These are phyloP conservation scores for Colletotrichum theobromicola DNA, from an alignment of 2,329 filamentous ascomycete genomes.

Conservation along the genomic window DNA sequence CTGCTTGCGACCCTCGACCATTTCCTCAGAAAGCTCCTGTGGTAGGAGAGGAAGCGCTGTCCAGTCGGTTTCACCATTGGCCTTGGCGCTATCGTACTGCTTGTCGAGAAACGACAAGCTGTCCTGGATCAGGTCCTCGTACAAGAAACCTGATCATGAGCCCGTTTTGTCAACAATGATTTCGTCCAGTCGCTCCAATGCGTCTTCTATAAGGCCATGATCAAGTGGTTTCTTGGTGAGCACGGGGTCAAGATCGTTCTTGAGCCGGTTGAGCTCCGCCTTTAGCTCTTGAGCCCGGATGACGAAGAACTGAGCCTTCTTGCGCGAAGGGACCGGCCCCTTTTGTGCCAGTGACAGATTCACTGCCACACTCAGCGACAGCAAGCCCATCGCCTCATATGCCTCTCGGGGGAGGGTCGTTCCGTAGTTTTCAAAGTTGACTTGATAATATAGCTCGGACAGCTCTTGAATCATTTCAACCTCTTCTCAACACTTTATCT, in stretches of 20 bases:
- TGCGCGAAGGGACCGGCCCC: constrained; percentile 40
- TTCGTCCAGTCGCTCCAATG: constrained; percentile 39
- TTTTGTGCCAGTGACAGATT: constrained; percentile 31
- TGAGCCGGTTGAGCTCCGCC: constrained; percentile 42
- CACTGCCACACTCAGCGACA: constrained; percentile 45
- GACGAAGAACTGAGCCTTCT: constrained; percentile 44
- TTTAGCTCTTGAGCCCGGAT: constrained; percentile 36
- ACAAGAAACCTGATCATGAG: constrained; percentile 45
- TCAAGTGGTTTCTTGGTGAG: constrained; percentile 48
- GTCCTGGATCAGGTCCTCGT: constrained; percentile 46
- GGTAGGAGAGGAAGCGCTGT: constrained; percentile 23
- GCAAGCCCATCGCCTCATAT: constrained; percentile 36
- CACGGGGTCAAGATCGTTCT: constrained; percentile 41
- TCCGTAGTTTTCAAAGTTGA: constrained; percentile 31
- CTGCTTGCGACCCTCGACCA: constrained; percentile 37
- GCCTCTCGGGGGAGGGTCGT: constrained; percentile 38
- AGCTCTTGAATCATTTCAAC: too few species aligned
- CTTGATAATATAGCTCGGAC: constrained; percentile 36
- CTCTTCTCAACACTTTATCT: too few species aligned
- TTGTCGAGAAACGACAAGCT: constrained; percentile 37
- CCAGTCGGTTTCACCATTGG: constrained; percentile 7
- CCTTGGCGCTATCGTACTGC: constrained; percentile 29
- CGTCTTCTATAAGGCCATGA: constrained; percentile 38
- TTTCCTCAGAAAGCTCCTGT: constrained; percentile 24
- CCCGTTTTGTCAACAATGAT: constrained; percentile 43